phyloP scores from a whole-genome alignment of 805 yeast genomes.

The Metschnikowia chrysomelidarum region DNA sequence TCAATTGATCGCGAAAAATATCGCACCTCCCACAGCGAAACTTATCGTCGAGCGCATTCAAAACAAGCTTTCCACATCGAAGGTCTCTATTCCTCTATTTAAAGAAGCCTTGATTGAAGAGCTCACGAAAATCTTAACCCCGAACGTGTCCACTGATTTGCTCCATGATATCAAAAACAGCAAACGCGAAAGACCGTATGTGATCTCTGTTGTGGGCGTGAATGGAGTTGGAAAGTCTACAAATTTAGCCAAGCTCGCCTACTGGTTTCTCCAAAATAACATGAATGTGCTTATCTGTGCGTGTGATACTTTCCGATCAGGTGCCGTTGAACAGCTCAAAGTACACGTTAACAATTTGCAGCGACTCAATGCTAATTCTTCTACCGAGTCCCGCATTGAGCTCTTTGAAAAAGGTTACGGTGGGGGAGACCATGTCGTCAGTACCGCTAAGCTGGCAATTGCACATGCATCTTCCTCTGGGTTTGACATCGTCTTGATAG shows the following conservation, averaged over 20 bases:
- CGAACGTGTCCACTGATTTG: constrained; percentile 85
- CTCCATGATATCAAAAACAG: constrained; percentile 71
- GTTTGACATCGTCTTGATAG: constrained; percentile 87
- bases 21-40: constrained; percentile 85
- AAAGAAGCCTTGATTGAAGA: constrained; percentile 63
- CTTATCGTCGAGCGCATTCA: constrained; percentile 69
- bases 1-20: constrained; percentile 80
- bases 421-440: constrained; percentile 90
- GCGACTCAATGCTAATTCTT: constrained; percentile 53
- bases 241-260: constrained; percentile 88
- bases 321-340: constrained; percentile 96
- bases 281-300: constrained; percentile 88
- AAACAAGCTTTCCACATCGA: constrained; percentile 62
- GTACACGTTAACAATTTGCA: constrained; percentile 88
- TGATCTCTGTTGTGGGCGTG: constrained; percentile 96
- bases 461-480: constrained; percentile 66
- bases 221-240: constrained; percentile 98
- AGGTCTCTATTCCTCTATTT: constrained; percentile 70
- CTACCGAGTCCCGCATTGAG: constrained; percentile 52
- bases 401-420: constrained; percentile 95
- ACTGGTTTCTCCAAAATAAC: constrained; percentile 91
- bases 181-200: constrained; percentile 62
- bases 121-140: constrained; percentile 77
- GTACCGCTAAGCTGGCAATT: constrained; percentile 88
- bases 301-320: constrained; percentile 96